A percentile compares a stretch with the other conserved stretches of the same genome.
Conservation (phyloP, 257 asterid genomes). For the Nicotiana noctiflora region DNA sequence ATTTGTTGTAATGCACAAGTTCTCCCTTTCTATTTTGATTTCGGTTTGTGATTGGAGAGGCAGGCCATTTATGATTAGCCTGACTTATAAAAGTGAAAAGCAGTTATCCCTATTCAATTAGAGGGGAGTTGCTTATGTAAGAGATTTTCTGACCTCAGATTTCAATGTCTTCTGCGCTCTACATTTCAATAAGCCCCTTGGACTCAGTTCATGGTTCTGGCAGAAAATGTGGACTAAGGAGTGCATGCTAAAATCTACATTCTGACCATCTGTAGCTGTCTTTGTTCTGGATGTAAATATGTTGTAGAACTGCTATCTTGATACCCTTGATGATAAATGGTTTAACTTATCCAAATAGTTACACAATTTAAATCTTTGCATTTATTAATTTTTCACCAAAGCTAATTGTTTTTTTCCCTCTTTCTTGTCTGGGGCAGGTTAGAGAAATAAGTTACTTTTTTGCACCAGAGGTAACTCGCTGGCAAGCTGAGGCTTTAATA, state of each 20-base stretch:
- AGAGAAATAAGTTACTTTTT: slow-evolving; percentile 48
- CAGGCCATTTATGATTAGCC: background rate
- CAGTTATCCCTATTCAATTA: background rate
- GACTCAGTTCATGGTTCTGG: background rate
- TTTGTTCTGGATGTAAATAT: background rate
- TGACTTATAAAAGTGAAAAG: background rate
- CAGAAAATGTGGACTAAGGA: background rate
- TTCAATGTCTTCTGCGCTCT: background rate
- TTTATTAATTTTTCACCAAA: background rate
- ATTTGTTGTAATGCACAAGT: background rate
- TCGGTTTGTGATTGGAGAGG: background rate
- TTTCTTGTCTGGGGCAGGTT: slow-evolving; percentile 42
- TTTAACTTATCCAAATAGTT: background rate
- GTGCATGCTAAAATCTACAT: background rate
- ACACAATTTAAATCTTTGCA: background rate
- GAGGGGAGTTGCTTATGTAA: background rate
- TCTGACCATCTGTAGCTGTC: background rate
- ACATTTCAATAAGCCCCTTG: background rate
- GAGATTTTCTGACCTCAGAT: background rate
- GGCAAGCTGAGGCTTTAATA: slow-evolving; percentile 86
- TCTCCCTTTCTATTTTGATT: background rate
- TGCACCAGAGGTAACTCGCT: slow-evolving; percentile 52
- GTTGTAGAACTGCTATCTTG: background rate
- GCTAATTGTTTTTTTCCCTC: background rate
- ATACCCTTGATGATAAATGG: background rate